Base-by-base conservation (phyloP, 768 basidiomycete genomes). In the Mycena olivaceomarginata region DNA sequence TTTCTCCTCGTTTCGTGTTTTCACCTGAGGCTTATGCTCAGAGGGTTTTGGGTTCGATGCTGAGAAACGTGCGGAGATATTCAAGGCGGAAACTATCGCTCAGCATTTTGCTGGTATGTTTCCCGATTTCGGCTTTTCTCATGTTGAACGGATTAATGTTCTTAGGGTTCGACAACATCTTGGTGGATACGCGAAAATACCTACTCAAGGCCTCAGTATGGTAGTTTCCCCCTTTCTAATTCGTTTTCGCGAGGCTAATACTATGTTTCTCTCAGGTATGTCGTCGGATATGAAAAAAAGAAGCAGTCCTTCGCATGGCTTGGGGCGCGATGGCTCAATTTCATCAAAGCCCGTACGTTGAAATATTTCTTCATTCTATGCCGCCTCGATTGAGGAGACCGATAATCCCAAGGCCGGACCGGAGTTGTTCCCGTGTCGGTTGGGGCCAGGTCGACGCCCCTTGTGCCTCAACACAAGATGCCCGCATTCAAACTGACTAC, bases 241-340 rank as follows among this genome's bases (percentile, higher is more conserved):
- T 40, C 31, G 6, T 5, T 43, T 11, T 8, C 43, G 57, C 5
- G 5, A 15, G 53, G 4, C 15, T 37, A 13, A n/a, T 39, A 22
- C 31, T 65, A 64, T 25, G 7, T 18, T 31, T 12, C 11, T 5
- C 18, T 43, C 41, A 80, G 80, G 75, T 80, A 80, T 41, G 57
- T 43, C 40, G 72, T 68, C 15, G 80, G 77, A 8, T 80, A 80
- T 31, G 40, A 48, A 39, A 22, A 71, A 22, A 40, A 60, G 20
- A 80, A 79, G 37, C 72, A 72, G 41, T 75, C 72, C 1, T 80
- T 80, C 45, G 77, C 77, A 1, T 80, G 80, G 80, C 67, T 79
- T 5, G 80, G 80, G 15, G 72, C 51, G 4, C 18, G 77, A 22
- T 79, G 60, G 45, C 65, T 80, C 5, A 80, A 80, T 40, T 43